A percentile compares a stretch with the other conserved stretches of the same genome.
phyloP scores from a whole-genome alignment of 139 green algal genomes.

The Gonium pectorale region DNA sequence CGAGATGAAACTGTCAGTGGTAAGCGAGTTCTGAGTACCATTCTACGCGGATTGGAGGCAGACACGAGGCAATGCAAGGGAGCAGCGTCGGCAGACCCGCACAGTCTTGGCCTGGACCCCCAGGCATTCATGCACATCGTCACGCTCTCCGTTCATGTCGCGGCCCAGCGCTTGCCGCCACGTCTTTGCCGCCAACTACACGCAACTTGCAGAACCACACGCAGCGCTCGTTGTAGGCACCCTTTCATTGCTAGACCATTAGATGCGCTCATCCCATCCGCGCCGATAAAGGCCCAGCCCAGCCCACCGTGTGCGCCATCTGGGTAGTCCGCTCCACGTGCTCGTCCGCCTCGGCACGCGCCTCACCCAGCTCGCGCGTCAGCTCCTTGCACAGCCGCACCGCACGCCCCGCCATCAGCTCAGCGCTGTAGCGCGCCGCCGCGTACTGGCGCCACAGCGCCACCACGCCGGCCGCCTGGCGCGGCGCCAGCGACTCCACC shows the following conservation, averaged over 20 bases:
- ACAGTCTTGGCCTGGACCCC: not conserved
- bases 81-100: not conserved
- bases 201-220: too few relatives aligned
- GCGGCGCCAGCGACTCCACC: conserved; percentile 4
- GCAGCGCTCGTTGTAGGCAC: too few relatives aligned
- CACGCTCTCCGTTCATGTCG: not conserved
- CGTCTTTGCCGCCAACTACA: not conserved
- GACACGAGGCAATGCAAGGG: not conserved
- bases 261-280: too few relatives aligned
- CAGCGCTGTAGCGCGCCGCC: conserved; percentile 16
- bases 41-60: not conserved
- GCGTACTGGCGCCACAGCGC: conserved; percentile 39
- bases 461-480: conserved; percentile 6
- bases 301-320: not conserved
- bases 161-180: not conserved
- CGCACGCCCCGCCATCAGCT: conserved; percentile 40
- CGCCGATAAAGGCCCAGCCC: not conserved
- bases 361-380: conserved; percentile 3
- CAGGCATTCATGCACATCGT: not conserved
- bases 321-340: not conserved
- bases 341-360: not conserved
- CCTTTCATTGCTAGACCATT: too few relatives aligned
- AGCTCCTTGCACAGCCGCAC: conserved; percentile 33
- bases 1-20: too few relatives aligned
- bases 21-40: not conserved